Evolutionary conservation across 768 basidiomycete species (phyloP).

Genomic region (Pleurotus cornucopiae): DNA sequence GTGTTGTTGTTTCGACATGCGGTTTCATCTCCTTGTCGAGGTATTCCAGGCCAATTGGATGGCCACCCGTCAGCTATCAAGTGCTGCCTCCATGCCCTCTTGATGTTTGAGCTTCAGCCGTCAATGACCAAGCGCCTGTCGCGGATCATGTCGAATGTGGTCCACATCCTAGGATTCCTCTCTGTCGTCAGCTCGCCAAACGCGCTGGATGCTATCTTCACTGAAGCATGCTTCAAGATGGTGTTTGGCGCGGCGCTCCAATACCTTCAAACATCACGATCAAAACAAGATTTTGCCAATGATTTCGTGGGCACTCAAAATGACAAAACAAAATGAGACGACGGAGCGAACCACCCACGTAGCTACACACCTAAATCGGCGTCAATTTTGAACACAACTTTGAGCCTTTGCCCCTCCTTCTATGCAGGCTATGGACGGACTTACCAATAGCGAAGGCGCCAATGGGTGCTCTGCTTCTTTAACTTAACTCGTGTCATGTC

Average conservation of each 20-base stretch:
- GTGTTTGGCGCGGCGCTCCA: constrained; percentile 92
- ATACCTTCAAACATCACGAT: constrained; percentile 88
- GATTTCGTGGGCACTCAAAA: constrained; percentile 69
- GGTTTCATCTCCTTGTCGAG: constrained; percentile 68
- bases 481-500: too few species aligned
- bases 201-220: constrained; percentile 83
- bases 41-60: constrained; percentile 63
- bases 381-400: too few species aligned
- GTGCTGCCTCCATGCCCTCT: constrained; percentile 84
- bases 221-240: constrained; percentile 85
- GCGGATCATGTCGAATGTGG: constrained; percentile 80
- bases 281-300: constrained; percentile 50
- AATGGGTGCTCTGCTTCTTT: too few species aligned
- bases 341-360: too few species aligned
- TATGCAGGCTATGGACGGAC: too few species aligned
- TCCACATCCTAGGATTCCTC: constrained; percentile 94
- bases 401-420: too few species aligned
- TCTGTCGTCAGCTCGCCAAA: constrained; percentile 80
- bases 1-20: constrained; percentile 59
- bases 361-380: too few species aligned
- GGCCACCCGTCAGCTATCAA: constrained; percentile 76
- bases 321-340: too few species aligned
- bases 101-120: constrained; percentile 80
- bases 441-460: too few species aligned
- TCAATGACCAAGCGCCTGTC: constrained; percentile 80